Conservation (phyloP, 2,329 filamentous ascomycete genomes). For the Aspergillus terreus region DNA sequence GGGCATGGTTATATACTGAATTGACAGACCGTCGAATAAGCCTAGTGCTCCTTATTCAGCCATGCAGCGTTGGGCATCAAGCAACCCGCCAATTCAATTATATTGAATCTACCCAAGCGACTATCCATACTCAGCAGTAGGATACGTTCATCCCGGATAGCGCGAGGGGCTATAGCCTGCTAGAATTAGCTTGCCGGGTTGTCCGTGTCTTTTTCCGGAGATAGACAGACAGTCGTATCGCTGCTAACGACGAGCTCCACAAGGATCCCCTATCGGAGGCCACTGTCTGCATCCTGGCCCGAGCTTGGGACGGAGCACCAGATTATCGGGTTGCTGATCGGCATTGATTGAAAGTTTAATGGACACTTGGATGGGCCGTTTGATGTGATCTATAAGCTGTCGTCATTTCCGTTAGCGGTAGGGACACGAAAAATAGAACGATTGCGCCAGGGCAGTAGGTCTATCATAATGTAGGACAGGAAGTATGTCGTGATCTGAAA, state of each 20-base stretch:
- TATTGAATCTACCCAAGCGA: background rate
- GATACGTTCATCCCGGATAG: background rate
- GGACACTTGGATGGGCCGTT: background rate
- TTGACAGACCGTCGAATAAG: background rate
- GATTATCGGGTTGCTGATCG: background rate
- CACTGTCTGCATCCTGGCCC: background rate
- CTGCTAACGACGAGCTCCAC: background rate
- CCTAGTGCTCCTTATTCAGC: background rate
- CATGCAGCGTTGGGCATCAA: background rate
- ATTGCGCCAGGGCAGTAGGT: background rate
- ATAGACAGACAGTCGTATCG: background rate
- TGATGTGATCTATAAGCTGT: background rate
- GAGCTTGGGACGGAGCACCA: background rate
- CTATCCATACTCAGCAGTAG: background rate
- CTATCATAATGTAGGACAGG: background rate
- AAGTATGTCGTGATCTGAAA: too few species aligned
- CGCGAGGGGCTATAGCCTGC: background rate
- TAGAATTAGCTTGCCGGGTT: background rate
- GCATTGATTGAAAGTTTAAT: background rate
- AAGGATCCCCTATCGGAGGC: background rate
- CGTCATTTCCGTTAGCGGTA: background rate
- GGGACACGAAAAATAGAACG: too few species aligned
- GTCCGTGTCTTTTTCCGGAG: background rate
- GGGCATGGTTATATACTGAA: background rate
- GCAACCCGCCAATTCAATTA: background rate